A percentile compares a stretch with the other conserved stretches of the same genome.
phyloP scores from a whole-genome alignment of 2,329 filamentous ascomycete species.

The Aaosphaeria pasadenensis region DNA sequence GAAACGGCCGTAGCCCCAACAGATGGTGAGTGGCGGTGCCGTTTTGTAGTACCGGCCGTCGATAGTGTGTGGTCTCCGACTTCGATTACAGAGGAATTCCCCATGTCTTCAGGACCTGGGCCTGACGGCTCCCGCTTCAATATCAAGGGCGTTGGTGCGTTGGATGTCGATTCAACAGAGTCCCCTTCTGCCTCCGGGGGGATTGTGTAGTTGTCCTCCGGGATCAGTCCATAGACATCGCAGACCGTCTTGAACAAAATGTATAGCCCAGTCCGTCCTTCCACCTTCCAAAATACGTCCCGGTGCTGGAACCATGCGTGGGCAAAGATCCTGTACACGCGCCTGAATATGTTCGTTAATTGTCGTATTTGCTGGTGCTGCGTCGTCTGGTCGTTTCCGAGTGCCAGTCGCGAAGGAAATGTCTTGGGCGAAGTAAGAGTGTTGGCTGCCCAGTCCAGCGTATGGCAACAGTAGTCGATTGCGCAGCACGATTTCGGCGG shows the following conservation, averaged over 20 bases:
- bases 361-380: slow-evolving; percentile 66
- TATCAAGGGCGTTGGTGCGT: slow-evolving; percentile 27
- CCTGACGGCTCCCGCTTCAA: slow-evolving; percentile 34
- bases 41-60: slow-evolving; percentile 69
- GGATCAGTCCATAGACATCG: slow-evolving; percentile 84
- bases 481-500: slow-evolving; percentile 95
- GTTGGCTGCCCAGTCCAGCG: slow-evolving; percentile 95
- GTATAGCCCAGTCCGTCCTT: slow-evolving; percentile 87
- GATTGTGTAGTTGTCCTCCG: slow-evolving; percentile 92
- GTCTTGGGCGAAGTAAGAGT: slow-evolving; percentile 92
- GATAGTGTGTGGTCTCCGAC: slow-evolving; percentile 47
- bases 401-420: slow-evolving; percentile 79
- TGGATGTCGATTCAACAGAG: slow-evolving; percentile 17
- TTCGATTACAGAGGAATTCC: slow-evolving; percentile 16
- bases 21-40: slow-evolving; percentile 80
- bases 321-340: slow-evolving; percentile 94
- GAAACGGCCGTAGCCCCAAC: slow-evolving; percentile 70
- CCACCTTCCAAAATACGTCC: slow-evolving; percentile 91
- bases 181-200: slow-evolving; percentile 88
- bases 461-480: slow-evolving; percentile 99
- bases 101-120: slow-evolving; percentile 16
- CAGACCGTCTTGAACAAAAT: slow-evolving; percentile 97
- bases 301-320: slow-evolving; percentile 99
- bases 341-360: slow-evolving; percentile 89
- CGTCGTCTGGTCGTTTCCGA: slow-evolving; percentile 45